Base-by-base conservation (phyloP, 1,139 yeast species). In the Lodderomyces orthopsilosis region DNA sequence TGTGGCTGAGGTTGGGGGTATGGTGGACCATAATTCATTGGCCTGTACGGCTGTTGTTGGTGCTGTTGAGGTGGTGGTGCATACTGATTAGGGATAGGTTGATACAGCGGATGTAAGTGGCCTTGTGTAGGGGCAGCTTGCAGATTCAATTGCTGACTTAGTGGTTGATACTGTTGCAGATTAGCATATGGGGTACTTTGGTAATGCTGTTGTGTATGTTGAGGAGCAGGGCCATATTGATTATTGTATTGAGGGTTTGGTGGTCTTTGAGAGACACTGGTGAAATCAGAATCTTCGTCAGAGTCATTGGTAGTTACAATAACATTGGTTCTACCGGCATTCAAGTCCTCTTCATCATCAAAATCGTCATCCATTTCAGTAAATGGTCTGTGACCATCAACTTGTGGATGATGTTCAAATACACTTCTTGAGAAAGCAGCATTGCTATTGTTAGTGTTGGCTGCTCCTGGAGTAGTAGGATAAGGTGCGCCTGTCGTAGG, bases 241-340 rank as follows among this genome's bases (percentile, higher is more conserved):
- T 43, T 42, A 37, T 52, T 65, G 52, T 81, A 83, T 37, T 66
- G 66, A 13, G 88, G 86, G 56, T 85, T 85, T n/a, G 80, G 72
- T 6, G 83, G 89, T 55, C 94, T 68, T 62, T 86, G 94, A 9
- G 93, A 83, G 4, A 86, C 87, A 42, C 90, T 82, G 0, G 95
- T 87, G 58, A 85, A 84, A 54, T 83, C 46, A 0, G 94, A 85
- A 23, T 67, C 75, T 17, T 64, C 64, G 50, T 68, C 75, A 2
- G 68, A 65, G 23, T 66, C 67, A 37, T 49, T 35, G 22, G 49
- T 57, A 12, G 49, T 57, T 1, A 39, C 47, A 32, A 32, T 41
- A 6, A 35, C 37, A 28, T 42, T 41, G 14, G 35, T 36, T 35
- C 46, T 22, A 28, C 42, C 40, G 17, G 37, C 26, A 21, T 33